Conservation (phyloP, 768 basidiomycete genomes). For the Harrya chromipes region DNA sequence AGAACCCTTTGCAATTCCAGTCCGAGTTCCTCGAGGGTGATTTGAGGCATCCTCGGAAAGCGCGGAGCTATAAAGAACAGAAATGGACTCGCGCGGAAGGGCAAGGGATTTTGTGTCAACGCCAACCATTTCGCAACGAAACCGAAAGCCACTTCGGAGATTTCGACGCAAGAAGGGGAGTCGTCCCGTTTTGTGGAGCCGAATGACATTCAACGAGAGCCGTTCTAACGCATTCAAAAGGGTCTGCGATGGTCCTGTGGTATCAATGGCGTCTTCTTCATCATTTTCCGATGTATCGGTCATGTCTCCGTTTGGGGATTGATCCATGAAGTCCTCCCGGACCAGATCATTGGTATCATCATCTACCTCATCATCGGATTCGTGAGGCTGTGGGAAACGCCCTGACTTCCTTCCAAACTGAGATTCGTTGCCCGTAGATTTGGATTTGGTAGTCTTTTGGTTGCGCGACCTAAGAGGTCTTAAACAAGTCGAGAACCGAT, state of each 20-base stretch:
- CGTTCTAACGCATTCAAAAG: slow-evolving; percentile 37
- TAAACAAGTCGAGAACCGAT: slow-evolving; percentile 2
- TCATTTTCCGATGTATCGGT: slow-evolving; percentile 10
- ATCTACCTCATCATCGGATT: slow-evolving; percentile 2
- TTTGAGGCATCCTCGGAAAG: slow-evolving; percentile 4
- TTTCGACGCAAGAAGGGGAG: slow-evolving; percentile 60
- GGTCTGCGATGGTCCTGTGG: slow-evolving; percentile 28
- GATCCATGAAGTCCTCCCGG: slow-evolving; percentile 4
- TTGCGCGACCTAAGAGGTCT: slow-evolving; percentile 2
- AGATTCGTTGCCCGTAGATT: slow-evolving; percentile 7
- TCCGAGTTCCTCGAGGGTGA: slow-evolving; percentile 10
- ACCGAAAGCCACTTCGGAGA: slow-evolving; percentile 46
- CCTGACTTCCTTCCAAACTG: slow-evolving; percentile 16
- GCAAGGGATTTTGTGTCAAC: slow-evolving; percentile 32
- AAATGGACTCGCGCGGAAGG: slow-evolving; percentile 18
- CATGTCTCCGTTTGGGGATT: background rate
- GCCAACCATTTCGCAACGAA: slow-evolving; percentile 37
- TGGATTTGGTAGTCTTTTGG: slow-evolving; percentile 9
- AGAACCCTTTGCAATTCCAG: slow-evolving; percentile 16
- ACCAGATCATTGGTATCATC: background rate
- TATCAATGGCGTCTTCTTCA: slow-evolving; percentile 5
- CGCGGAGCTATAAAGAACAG: slow-evolving; percentile 23
- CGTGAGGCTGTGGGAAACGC: background rate
- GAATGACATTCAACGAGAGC: slow-evolving; percentile 30
- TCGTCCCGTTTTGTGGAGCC: slow-evolving; percentile 36